Evolutionary conservation across 2,329 filamentous ascomycete genomes (phyloP).

Genomic region (Ceratocystis huliohia): DNA sequence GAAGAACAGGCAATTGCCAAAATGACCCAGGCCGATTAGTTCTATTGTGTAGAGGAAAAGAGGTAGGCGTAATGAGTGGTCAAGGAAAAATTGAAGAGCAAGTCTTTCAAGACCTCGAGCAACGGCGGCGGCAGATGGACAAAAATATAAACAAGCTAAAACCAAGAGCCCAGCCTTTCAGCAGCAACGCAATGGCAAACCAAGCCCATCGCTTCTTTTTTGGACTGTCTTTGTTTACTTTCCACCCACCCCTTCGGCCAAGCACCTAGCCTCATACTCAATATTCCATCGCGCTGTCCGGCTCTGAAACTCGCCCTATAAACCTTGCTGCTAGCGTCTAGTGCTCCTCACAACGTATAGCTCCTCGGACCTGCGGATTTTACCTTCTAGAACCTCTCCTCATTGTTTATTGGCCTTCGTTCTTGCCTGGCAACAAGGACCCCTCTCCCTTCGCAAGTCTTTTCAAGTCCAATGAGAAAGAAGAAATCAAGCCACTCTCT

Average conservation of each 20-base stretch:
- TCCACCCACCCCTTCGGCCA: not conserved
- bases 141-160: slow-evolving; percentile 1
- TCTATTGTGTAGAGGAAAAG: not conserved
- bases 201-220: not conserved
- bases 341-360: no score
- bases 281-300: not conserved
- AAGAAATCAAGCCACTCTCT: not conserved
- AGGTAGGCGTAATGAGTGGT: no score
- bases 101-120: not conserved
- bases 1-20: not conserved
- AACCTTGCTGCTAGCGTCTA: not conserved
- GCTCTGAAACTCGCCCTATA: not conserved
- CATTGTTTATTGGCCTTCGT: no score
- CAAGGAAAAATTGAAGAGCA: slow-evolving; percentile 1
- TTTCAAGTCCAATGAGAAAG: slow-evolving; percentile 1
- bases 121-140: not conserved
- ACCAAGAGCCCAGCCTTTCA: not conserved
- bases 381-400: no score
- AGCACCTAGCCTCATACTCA: not conserved
- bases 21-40: no score
- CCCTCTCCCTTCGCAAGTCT: not conserved
- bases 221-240: slow-evolving; percentile 11
- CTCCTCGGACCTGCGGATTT: no score
- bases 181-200: not conserved
- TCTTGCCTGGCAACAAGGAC: slow-evolving; percentile 1